These are phyloP conservation scores for Candida mattraensis DNA, from an alignment of 805 yeast species.

Conservation along the genomic window DNA sequence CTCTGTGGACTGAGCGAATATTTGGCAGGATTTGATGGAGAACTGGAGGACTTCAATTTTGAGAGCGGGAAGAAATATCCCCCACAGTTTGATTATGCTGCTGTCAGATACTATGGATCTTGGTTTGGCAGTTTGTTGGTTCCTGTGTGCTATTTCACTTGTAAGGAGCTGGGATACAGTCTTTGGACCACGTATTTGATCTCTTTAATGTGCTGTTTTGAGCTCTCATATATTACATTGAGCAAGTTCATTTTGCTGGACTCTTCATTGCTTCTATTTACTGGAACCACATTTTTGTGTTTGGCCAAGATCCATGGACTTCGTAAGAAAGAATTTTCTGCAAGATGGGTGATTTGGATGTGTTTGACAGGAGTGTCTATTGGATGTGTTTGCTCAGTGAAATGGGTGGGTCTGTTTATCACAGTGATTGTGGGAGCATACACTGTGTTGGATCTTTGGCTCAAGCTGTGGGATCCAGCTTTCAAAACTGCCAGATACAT, in stretches of 20 bases:
- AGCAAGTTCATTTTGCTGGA: constrained; percentile 76
- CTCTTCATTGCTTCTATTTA: constrained; percentile 74
- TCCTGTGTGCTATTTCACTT: constrained; percentile 71
- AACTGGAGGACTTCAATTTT: constrained; percentile 59
- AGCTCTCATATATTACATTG: constrained; percentile 65
- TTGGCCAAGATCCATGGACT: constrained; percentile 55
- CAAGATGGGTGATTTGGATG: constrained; percentile 54
- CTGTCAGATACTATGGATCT: constrained; percentile 74
- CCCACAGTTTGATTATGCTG: constrained; percentile 54
- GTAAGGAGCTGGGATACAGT: constrained; percentile 55
- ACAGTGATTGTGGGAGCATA: constrained; percentile 89
- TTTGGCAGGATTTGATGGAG: constrained; percentile 74
- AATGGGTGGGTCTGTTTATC: constrained; percentile 86
- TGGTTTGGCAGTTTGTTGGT: constrained; percentile 63
- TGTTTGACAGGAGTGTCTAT: constrained; percentile 61
- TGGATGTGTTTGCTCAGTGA: constrained; percentile 82
- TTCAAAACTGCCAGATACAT: constrained; percentile 46
- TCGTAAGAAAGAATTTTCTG: constrained; percentile 40
- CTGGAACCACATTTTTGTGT: constrained; percentile 65
- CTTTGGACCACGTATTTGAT: constrained; percentile 58
- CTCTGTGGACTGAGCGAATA: constrained; percentile 85
- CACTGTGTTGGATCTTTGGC: constrained; percentile 86
- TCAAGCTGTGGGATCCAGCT: constrained; percentile 73
- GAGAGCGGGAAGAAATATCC: constrained; percentile 68
- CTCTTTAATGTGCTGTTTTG: constrained; percentile 62